Percentiles rank a stretch among this genome's conserved stretches.
phyloP scores from a whole-genome alignment of 192 early-diverging fungal genomes.

The Coemansia umbellata region DNA sequence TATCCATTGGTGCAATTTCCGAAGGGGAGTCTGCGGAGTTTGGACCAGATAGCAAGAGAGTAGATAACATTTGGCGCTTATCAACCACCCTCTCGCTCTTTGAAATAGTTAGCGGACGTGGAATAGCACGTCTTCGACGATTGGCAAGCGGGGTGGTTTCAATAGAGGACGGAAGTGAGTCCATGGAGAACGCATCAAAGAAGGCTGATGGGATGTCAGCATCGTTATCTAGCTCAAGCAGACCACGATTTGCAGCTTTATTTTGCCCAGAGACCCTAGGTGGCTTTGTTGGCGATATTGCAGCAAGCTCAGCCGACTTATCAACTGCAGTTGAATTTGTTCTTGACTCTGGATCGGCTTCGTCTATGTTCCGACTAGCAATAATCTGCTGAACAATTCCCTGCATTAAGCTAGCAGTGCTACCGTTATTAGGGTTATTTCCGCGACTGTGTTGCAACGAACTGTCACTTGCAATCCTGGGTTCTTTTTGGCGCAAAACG shows the following conservation, averaged over 20 bases:
- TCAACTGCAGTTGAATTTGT: neutral
- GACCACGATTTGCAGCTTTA: neutral
- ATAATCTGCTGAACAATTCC: constrained; percentile 46
- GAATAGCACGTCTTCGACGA: constrained; percentile 15
- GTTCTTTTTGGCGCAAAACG: constrained; percentile 26
- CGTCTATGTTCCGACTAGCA: constrained; percentile 17
- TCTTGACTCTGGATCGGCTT: neutral
- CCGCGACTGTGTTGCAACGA: no score
- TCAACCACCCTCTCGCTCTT: constrained; percentile 32
- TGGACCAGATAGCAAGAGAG: constrained; percentile 9
- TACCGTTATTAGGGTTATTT: neutral
- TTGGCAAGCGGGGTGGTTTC: constrained; percentile 28
- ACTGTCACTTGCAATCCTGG: neutral
- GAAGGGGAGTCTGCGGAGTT: neutral
- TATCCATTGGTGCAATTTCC: constrained; percentile 1
- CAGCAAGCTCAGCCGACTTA: neutral
- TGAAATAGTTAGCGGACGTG: constrained; percentile 22
- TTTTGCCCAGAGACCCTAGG: neutral
- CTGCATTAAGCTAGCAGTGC: constrained; percentile 8
- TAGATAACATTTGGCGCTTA: constrained; percentile 36
- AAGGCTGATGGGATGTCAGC: neutral
- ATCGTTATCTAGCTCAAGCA: constrained; percentile 19
- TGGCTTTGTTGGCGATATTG: neutral
- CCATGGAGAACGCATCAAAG: neutral
- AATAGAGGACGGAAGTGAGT: neutral